A percentile compares a stretch with the other conserved stretches of the same genome.
Conservation (phyloP, 768 basidiomycete species). For the Boletus edulis region DNA sequence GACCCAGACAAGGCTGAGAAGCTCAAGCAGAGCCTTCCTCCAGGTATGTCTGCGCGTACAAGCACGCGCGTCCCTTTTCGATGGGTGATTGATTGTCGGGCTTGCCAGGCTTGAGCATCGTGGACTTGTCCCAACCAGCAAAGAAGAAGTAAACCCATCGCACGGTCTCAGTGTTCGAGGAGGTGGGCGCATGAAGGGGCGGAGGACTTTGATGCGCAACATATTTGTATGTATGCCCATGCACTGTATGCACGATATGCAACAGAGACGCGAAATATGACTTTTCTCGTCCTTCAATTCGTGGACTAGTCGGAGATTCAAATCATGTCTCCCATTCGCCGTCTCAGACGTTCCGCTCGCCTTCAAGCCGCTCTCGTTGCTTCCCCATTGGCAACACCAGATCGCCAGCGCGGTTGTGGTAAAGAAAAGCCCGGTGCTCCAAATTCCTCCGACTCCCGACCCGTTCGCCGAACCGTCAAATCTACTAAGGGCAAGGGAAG, state of each 20-base stretch:
- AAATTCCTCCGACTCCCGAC: too few relatives aligned
- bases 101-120: conserved; percentile 59
- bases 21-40: conserved; percentile 91
- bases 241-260: conserved; percentile 18
- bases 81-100: too few relatives aligned
- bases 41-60: conserved; percentile 56
- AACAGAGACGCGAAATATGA: conserved; percentile 7
- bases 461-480: too few relatives aligned
- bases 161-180: neutral
- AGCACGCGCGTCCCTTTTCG: too few relatives aligned
- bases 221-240: conserved; percentile 21
- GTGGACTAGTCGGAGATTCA: too few relatives aligned
- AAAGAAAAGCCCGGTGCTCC: too few relatives aligned
- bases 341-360: too few relatives aligned
- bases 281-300: too few relatives aligned
- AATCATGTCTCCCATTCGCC: neutral
- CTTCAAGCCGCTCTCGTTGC: too few relatives aligned
- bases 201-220: conserved; percentile 3
- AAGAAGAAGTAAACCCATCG: conserved; percentile 68
- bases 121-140: conserved; percentile 57
- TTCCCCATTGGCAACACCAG: too few relatives aligned
- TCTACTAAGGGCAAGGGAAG: too few relatives aligned
- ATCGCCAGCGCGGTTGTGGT: too few relatives aligned
- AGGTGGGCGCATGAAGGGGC: neutral
- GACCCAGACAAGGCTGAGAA: conserved; percentile 99